Evolutionary conservation across 1,284 basidiomycete species (phyloP).

Genomic region (Sphagnurus paluster): DNA sequence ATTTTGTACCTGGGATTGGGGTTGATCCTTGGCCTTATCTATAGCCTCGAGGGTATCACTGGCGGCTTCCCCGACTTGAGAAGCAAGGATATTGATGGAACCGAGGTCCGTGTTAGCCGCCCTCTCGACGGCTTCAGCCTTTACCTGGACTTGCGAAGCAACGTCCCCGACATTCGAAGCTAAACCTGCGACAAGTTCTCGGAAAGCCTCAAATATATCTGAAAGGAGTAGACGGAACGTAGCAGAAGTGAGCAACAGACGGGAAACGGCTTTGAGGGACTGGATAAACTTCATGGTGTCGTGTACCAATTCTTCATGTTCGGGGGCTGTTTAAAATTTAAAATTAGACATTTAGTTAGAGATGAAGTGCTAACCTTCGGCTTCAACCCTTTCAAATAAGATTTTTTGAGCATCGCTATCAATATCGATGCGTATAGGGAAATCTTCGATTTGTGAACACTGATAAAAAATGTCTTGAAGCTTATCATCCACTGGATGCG

Average conservation of each 20-base stretch:
- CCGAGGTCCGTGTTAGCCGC: constrained; percentile 19
- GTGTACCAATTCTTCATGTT: constrained; percentile 30
- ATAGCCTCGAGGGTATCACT: constrained; percentile 22
- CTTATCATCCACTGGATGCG: constrained; percentile 42
- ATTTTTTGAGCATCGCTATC: constrained; percentile 24
- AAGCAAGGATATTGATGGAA: constrained; percentile 3
- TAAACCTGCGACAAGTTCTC: constrained; percentile 38
- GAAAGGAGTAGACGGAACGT: constrained; percentile 44
- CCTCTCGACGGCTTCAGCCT: constrained; percentile 27
- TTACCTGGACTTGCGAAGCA: constrained; percentile 34
- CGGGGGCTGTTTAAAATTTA: constrained; percentile 23
- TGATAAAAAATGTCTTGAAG: constrained; percentile 45
- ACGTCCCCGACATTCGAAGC: constrained; percentile 35
- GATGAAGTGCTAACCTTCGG: constrained; percentile 20
- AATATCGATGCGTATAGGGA: constrained; percentile 23
- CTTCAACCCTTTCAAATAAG: constrained; percentile 16
- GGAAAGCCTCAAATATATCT: constrained; percentile 36
- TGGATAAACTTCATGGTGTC: constrained; percentile 35
- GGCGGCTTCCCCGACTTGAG: constrained; percentile 18
- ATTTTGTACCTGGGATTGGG: constrained; percentile 8
- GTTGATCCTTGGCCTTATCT: constrained; percentile 1
- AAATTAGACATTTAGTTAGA: background rate
- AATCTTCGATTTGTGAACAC: constrained; percentile 24
- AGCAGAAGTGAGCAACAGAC: constrained; percentile 41
- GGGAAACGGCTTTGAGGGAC: constrained; percentile 34